Evolutionary conservation across 2,329 filamentous ascomycete species (phyloP).

Genomic region (Elsinoe fawcettii): DNA sequence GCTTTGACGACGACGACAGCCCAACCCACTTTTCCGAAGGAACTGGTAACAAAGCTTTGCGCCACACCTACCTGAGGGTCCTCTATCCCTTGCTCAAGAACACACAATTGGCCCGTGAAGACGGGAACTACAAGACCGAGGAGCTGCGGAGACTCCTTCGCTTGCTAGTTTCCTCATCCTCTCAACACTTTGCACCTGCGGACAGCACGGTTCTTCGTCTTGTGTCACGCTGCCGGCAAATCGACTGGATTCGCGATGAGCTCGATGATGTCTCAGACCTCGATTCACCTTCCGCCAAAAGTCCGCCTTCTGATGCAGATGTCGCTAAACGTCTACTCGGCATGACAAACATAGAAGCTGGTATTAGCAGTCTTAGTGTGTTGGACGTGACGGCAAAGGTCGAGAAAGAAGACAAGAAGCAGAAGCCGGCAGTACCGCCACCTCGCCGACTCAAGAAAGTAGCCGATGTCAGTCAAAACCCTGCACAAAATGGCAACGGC

Average conservation of each 20-base stretch:
- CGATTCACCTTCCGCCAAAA: constrained; percentile 12
- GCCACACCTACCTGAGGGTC: constrained; percentile 91
- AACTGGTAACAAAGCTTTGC: constrained; percentile 45
- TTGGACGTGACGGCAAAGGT: constrained; percentile 60
- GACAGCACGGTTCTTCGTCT: constrained; percentile 74
- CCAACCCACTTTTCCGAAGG: constrained; percentile 18
- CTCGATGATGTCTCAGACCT: constrained; percentile 25
- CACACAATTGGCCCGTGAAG: constrained; percentile 74
- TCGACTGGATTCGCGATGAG: constrained; percentile 31
- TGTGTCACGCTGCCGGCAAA: constrained; percentile 57
- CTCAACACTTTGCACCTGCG: constrained; percentile 66
- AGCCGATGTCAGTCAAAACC: constrained; percentile 21
- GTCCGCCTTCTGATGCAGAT: constrained; percentile 24
- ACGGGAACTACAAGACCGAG: constrained; percentile 80
- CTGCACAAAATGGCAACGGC: constrained; percentile 20
- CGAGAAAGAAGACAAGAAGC: constrained; percentile 65
- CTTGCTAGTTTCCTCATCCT: constrained; percentile 47
- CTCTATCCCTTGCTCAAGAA: constrained; percentile 84
- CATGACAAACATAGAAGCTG: constrained; percentile 61
- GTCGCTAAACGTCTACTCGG: constrained; percentile 53
- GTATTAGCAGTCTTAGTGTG: constrained; percentile 67
- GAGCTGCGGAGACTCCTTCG: constrained; percentile 71
- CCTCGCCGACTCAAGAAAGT: constrained; percentile 53
- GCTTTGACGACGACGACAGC: constrained; percentile 42
- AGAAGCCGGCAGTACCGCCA: constrained; percentile 75